A percentile compares a stretch with the other conserved stretches of the same genome.
phyloP scores from a whole-genome alignment of 1,284 basidiomycete genomes.

The Moesziomyces aphidis region DNA sequence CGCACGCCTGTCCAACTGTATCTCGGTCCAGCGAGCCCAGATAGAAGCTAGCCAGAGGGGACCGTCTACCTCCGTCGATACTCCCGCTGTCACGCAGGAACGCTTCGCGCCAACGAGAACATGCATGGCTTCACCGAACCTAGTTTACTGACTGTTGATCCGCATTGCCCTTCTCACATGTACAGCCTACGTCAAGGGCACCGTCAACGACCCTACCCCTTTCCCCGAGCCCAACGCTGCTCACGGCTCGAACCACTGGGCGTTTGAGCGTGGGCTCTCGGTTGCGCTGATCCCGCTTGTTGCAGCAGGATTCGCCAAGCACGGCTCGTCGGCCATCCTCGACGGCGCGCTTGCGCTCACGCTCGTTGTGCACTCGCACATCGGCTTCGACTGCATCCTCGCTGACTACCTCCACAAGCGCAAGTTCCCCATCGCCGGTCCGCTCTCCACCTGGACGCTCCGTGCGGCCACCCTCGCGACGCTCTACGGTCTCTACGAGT shows the following conservation, averaged over 20 bases:
- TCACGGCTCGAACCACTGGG: conserved; percentile 97
- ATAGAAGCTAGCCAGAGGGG: too few relatives aligned
- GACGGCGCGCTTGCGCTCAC: conserved; percentile 89
- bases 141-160: too few relatives aligned
- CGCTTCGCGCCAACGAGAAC: too few relatives aligned
- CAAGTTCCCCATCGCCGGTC: conserved; percentile 85
- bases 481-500: conserved; percentile 84
- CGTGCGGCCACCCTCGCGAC: conserved; percentile 83
- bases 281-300: conserved; percentile 85
- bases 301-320: conserved; percentile 65
- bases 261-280: conserved; percentile 91
- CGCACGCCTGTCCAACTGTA: too few relatives aligned
- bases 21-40: too few relatives aligned
- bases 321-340: conserved; percentile 70
- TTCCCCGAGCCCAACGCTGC: conserved; percentile 79
- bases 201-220: conserved; percentile 92
- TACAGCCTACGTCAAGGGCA: conserved; percentile 88
- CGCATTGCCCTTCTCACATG: background rate
- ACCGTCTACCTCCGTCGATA: too few relatives aligned
- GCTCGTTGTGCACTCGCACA: conserved; percentile 92
- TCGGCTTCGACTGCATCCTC: conserved; percentile 72
- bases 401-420: conserved; percentile 90
- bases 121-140: too few relatives aligned
- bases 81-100: too few relatives aligned
- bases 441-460: conserved; percentile 78